phyloP scores from a whole-genome alignment of 2,329 filamentous ascomycete genomes.

The Apiospora arundinis region DNA sequence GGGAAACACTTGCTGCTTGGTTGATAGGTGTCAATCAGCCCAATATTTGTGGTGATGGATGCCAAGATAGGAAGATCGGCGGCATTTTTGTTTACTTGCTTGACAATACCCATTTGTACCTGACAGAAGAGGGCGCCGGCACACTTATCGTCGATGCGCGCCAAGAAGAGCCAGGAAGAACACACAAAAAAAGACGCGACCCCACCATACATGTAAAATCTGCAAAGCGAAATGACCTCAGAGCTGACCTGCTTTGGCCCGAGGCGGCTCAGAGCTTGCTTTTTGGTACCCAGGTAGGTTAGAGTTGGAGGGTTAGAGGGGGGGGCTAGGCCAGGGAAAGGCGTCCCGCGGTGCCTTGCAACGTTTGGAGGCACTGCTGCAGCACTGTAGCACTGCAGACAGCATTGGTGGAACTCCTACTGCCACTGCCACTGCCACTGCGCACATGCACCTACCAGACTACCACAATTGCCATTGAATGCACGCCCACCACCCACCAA shows the following conservation, averaged over 20 bases:
- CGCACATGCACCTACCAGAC: too few species aligned
- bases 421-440: too few species aligned
- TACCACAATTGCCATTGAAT: too few species aligned
- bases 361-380: too few species aligned
- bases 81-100: neutral
- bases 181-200: neutral
- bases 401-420: too few species aligned
- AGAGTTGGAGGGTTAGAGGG: too few species aligned
- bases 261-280: neutral
- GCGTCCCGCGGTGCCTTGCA: neutral
- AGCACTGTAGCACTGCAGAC: too few species aligned
- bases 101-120: neutral
- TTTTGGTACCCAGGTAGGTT: too few species aligned
- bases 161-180: neutral
- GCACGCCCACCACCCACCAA: neutral
- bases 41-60: neutral
- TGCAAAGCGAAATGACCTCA: neutral
- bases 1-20: neutral
- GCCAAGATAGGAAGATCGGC: neutral
- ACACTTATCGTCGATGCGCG: neutral
- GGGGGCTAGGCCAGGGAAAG: neutral
- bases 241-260: neutral
- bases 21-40: neutral
- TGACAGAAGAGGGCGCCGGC: neutral
- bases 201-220: slow-evolving; percentile 10